Evolutionary conservation across 1,284 basidiomycete species (phyloP).

Genomic region (Agaricales sp.): DNA sequence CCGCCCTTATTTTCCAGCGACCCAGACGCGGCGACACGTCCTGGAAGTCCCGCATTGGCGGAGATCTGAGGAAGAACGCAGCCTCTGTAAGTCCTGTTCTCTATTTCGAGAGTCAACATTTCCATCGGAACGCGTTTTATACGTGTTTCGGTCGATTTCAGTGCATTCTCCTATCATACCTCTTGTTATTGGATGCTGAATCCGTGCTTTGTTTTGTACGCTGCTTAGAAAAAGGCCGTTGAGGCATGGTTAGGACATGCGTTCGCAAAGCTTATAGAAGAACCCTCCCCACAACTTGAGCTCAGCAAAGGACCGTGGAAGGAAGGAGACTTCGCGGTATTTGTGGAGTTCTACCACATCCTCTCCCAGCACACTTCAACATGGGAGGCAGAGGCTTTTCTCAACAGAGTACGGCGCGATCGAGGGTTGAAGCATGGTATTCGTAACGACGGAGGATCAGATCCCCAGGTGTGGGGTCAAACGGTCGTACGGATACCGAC

Average conservation of each 20-base stretch:
- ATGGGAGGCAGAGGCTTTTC: neutral
- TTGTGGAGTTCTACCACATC: neutral
- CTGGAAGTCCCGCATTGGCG: neutral
- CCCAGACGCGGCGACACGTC: slow-evolving; percentile 1
- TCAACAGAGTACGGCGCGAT: neutral
- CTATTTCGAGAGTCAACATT: too few relatives aligned
- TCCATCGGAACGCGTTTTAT: neutral
- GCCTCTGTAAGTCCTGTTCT: neutral
- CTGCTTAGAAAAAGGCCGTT: neutral
- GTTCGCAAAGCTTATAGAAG: neutral
- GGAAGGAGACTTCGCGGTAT: neutral
- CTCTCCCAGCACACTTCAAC: neutral
- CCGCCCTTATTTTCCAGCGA: slow-evolving; percentile 1
- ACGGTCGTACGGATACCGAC: neutral
- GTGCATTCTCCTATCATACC: neutral
- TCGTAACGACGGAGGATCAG: neutral
- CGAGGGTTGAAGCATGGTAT: neutral
- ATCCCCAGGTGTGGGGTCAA: neutral
- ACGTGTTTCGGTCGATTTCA: neutral
- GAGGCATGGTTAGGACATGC: neutral
- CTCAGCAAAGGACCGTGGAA: neutral
- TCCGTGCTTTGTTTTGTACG: neutral
- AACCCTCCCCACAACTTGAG: neutral
- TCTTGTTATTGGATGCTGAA: neutral
- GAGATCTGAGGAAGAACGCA: slow-evolving; percentile 1